Evolutionary conservation across 1,284 basidiomycete genomes (phyloP).

Genomic region (Microstroma glucosiphilum): DNA sequence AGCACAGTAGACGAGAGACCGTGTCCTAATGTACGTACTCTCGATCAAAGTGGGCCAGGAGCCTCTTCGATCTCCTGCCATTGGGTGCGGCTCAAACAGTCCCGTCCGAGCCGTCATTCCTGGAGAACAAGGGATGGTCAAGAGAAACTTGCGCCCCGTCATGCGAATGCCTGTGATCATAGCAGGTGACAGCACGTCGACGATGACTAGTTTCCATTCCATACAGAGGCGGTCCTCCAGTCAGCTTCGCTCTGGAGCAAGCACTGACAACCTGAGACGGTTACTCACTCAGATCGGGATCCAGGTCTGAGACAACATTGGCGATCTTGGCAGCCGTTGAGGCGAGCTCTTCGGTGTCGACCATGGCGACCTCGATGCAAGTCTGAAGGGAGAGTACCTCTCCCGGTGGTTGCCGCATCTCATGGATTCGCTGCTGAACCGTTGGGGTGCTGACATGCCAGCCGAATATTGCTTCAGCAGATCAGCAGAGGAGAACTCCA

Average conservation of each 20-base stretch:
- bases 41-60: slow-evolving; percentile 17
- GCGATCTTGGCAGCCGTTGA: slow-evolving; percentile 22
- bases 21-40: slow-evolving; percentile 1
- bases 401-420: slow-evolving; percentile 18
- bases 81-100: slow-evolving; percentile 25
- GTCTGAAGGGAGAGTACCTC: slow-evolving; percentile 20
- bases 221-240: no score
- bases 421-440: slow-evolving; percentile 19
- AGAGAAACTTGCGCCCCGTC: slow-evolving; percentile 27
- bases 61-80: slow-evolving; percentile 21
- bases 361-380: slow-evolving; percentile 18
- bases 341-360: slow-evolving; percentile 16
- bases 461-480: no score
- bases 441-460: slow-evolving; percentile 9
- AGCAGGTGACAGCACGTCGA: slow-evolving; percentile 33
- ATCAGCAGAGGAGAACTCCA: no score
- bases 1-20: background rate
- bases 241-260: no score
- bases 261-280: background rate
- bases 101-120: slow-evolving; percentile 21
- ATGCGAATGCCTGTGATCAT: slow-evolving; percentile 34
- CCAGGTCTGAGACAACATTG: slow-evolving; percentile 20
- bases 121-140: slow-evolving; percentile 29
- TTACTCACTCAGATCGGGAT: slow-evolving; percentile 23
- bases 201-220: slow-evolving; percentile 16